A percentile compares a stretch with the other conserved stretches of the same genome.
These are phyloP conservation scores for Populus hybrid DNA, from an alignment of 441 rosid genomes.

Conservation along the genomic window DNA sequence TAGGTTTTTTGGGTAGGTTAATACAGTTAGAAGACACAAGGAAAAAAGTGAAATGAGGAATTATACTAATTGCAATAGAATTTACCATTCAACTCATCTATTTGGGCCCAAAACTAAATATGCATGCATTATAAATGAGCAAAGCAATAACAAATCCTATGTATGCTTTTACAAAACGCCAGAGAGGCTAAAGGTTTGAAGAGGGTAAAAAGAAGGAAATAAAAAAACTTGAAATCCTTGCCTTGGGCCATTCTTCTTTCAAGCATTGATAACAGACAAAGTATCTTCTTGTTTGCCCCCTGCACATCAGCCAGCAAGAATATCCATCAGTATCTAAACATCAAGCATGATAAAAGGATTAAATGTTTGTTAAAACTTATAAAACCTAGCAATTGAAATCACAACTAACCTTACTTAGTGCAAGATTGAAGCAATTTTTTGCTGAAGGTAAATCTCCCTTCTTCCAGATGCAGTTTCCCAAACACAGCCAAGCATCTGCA, in stretches of 20 bases:
- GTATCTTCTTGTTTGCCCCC: slow-evolving; percentile 73
- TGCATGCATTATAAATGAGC: neutral
- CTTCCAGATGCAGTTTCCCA: slow-evolving; percentile 78
- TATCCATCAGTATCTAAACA: neutral
- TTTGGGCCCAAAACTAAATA: neutral
- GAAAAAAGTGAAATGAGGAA: neutral
- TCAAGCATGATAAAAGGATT: neutral
- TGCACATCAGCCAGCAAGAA: slow-evolving; percentile 20
- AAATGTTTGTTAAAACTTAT: neutral
- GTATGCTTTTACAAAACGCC: too few species aligned
- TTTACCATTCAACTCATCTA: neutral
- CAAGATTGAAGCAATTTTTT: slow-evolving; percentile 67
- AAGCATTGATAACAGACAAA: slow-evolving; percentile 68
- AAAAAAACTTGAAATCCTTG: slow-evolving; percentile 22
- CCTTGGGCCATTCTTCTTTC: slow-evolving; percentile 79
- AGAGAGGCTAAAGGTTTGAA: neutral
- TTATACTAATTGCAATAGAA: neutral
- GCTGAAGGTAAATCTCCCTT: slow-evolving; percentile 71
- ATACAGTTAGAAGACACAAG: neutral
- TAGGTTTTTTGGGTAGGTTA: neutral
- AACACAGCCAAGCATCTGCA: slow-evolving; percentile 73
- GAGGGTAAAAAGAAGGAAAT: neutral
- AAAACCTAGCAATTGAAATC: neutral
- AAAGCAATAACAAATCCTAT: too few species aligned
- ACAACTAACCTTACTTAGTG: slow-evolving; percentile 56